Evolutionary conservation across 192 early-diverging fungal species (phyloP), one percentile per base, ranked within the genome.

Genomic region (Mycoemilia scoparia): DNA sequence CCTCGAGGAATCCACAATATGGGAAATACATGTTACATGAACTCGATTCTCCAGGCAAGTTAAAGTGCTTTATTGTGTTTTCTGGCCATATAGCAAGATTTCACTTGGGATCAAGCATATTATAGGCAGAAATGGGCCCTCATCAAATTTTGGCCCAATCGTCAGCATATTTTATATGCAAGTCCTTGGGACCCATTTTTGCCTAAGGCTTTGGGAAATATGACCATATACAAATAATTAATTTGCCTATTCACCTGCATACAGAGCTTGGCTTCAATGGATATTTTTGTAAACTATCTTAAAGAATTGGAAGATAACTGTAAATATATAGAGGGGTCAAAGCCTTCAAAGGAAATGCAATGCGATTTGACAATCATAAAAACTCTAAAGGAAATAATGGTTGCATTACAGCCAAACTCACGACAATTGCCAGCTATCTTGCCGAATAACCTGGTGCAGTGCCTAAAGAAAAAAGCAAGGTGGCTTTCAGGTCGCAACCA

Each of bases 11-110:
- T 88, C 7, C 59, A 74, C 43, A 88, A 88, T 41, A 45, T 79
- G 41, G 82, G 85, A 13, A 88, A 88, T 47, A 83, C 81, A 5
- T 88, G 85, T 54, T 88, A 85, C 49, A 70, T 88, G 66, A 88
- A 88, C 43, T 70, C 74, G 7, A 77, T 80, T 2, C 39, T 88
- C 15, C 85, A 81, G 69, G 77, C 70, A 38, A 12, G 31, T 18
- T 32, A 4, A 4, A 17, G 31, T 32, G 56, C 35, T 56, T 54
- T 23, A 52, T 62, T 11, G 40, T 54, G 2, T 51, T 54, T 31
- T 36, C 56, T 23, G 24, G 21, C 2, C 41, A 34, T 7, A n/a
- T n/a, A n/a, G n/a, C n/a, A n/a, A n/a, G n/a, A n/a, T n/a, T n/a
- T n/a, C n/a, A n/a, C n/a, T n/a, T n/a, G n/a, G n/a, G n/a, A n/a